These are phyloP conservation scores for Xylaria cubensis DNA, from an alignment of 495 filamentous ascomycete genomes.

Conservation along the genomic window DNA sequence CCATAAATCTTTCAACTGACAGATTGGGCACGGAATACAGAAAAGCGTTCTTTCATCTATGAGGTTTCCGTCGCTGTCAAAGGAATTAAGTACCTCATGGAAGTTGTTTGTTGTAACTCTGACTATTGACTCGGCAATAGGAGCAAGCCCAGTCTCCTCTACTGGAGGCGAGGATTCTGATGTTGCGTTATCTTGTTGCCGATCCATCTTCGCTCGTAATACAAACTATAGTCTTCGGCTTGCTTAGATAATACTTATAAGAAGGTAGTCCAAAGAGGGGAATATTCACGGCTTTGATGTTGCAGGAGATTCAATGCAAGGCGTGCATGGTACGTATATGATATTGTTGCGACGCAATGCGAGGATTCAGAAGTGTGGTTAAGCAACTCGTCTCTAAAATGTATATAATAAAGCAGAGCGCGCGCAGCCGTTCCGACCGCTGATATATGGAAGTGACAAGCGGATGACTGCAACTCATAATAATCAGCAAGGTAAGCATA, in stretches of 20 bases:
- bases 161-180: background rate
- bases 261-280: background rate
- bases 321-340: background rate
- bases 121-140: background rate
- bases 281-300: background rate
- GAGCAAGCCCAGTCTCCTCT: background rate
- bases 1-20: background rate
- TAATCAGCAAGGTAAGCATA: background rate
- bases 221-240: background rate
- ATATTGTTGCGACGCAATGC: background rate
- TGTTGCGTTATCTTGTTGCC: background rate
- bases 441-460: background rate
- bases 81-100: constrained; percentile 23
- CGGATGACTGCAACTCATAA: background rate
- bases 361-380: background rate
- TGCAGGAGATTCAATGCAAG: background rate
- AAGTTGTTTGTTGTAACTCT: constrained; percentile 20
- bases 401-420: background rate
- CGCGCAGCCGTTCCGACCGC: no score
- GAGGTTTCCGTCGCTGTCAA: constrained; percentile 24
- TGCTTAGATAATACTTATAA: background rate
- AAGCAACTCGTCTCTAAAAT: background rate
- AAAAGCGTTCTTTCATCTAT: constrained; percentile 21
- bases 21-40: constrained; percentile 28
- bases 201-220: background rate